Evolutionary conservation across 2,329 filamentous ascomycete species (phyloP), one percentile per base, ranked within the genome.

Genomic region (Curvularia spicifera): DNA sequence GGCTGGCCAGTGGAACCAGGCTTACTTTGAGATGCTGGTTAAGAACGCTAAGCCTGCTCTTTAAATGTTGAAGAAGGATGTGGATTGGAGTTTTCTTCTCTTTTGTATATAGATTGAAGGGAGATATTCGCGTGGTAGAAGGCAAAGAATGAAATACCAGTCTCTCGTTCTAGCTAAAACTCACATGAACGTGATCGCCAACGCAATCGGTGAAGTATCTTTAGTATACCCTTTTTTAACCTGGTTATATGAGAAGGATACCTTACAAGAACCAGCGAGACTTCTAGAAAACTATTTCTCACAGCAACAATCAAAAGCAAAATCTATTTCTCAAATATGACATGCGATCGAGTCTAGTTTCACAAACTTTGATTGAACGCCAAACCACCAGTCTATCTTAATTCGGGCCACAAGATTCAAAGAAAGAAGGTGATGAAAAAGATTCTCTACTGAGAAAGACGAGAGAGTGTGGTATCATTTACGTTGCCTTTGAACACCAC

Each of bases 1-100:
- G 77, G 88, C 89, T 10, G 89, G 89, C 42, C 76, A 80, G 15
- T 91, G 88, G 88, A 88, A 89, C 75, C 78, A 83, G 74, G 80
- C 78, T 7, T 78, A 80, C 71, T 76, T 78, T 52, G 64, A 76
- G 66, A 66, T 60, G 61, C 54, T 77, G 42, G 54, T 77, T 7
- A 70, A 70, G 71, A 78, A 80, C 59, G 77, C 73, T 37, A 74
- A 76, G 60, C 72, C 78, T 0, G 51, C 72, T 63, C 71, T 77
- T 35, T 76, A 73, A 67, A 18, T 31, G 3, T 24, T 24, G 29
- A 31, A 4, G 29, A 31, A 28, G 29, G 8, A 8, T 31, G 2
- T 31, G 7, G 2, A 31, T 31, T 31, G 33, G 33, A 9, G 29
- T 31, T 31, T 4, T 24, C 8, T 28, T 8, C 10, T 12, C 12